These are phyloP conservation scores for Tricladium varicosporioides DNA, from an alignment of 2,329 filamentous ascomycete species.

Conservation along the genomic window DNA sequence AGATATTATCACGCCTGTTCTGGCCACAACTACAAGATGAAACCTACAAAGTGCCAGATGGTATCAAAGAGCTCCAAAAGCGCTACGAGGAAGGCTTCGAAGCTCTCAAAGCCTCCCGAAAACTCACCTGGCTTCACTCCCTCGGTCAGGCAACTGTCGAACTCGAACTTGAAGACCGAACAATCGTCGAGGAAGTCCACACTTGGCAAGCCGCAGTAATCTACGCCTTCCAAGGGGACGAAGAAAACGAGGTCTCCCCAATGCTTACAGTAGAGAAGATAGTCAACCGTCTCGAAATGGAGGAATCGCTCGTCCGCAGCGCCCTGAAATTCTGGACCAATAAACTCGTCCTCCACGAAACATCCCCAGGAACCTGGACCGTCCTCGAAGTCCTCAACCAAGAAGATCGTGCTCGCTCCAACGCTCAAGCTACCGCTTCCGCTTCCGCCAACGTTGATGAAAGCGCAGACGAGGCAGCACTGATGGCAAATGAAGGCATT, in stretches of 20 bases:
- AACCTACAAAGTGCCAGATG: conserved; percentile 60
- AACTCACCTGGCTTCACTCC: conserved; percentile 83
- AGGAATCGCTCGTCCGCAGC: conserved; percentile 66
- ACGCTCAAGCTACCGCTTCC: conserved; percentile 26
- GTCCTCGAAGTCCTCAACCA: conserved; percentile 65
- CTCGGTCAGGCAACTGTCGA: conserved; percentile 78
- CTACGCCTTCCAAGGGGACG: conserved; percentile 66
- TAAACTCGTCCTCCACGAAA: conserved; percentile 62
- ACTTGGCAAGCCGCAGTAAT: conserved; percentile 89
- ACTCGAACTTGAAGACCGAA: conserved; percentile 79
- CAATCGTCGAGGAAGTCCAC: conserved; percentile 67
- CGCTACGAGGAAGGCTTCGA: conserved; percentile 76
- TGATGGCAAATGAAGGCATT: conserved; percentile 49
- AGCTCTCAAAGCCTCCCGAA: conserved; percentile 75
- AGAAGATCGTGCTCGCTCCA: conserved; percentile 33
- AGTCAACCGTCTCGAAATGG: conserved; percentile 61
- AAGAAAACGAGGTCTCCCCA: conserved; percentile 23
- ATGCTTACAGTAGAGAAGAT: conserved; percentile 51
- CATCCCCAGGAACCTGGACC: conserved; percentile 53
- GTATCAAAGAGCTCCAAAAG: conserved; percentile 59
- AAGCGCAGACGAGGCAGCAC: conserved; percentile 25
- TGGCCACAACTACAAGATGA: conserved; percentile 82
- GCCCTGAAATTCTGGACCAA: conserved; percentile 72
- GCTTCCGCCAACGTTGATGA: conserved; percentile 17
- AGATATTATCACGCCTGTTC: conserved; percentile 88